Evolutionary conservation across 2,329 filamentous ascomycete species (phyloP), one percentile per base, ranked within the genome.

Genomic region (Cordyceps pruinosa): DNA sequence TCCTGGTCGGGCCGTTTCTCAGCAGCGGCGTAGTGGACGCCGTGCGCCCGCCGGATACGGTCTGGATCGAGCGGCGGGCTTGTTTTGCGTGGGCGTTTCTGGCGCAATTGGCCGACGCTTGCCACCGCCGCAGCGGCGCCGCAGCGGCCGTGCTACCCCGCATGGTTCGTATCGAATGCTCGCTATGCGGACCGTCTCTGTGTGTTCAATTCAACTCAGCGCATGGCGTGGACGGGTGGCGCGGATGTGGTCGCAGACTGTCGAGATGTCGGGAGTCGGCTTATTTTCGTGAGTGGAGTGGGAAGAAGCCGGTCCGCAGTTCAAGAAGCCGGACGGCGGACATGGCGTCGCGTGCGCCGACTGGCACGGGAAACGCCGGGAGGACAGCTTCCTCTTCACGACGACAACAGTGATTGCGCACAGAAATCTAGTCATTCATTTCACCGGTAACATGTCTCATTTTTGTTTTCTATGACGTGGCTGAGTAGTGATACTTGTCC

Each of bases 401-500:
- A 34, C 32, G 15, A 13, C 10, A 34, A 34, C 10, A 15, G 32
- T 34, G 4, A 34, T 34, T 34, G 17, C 5, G 15, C 15, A n/a
- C 4, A 4, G n/a, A n/a, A 37, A 4, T 37, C 10, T 4, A n/a
- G 4, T 5, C 2, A n/a, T 41, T 41, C 8, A 8, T 5, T 37
- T 21, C 5, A 19, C 12, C 21, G n/a, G n/a, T n/a, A n/a, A n/a
- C n/a, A n/a, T 41, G 17, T 5, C 4, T n/a, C 13, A 0, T 12
- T 37, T 37, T 26, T 9, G 23, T 37, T 35, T n/a, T 35, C 35
- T 39, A n/a, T n/a, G 35, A 6, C 13, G 17, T 39, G 13, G 19
- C 39, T 12, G 34, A n/a, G 9, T 56, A 56, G 28, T 47, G 45
- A n/a, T 59, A 74, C 59, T 70, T 73, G 13, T 68, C 68, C 67